Percentiles rank a stretch among this genome's conserved stretches.
phyloP scores from a whole-genome alignment of 2,329 filamentous ascomycete species.

The Clonostachys rosea region DNA sequence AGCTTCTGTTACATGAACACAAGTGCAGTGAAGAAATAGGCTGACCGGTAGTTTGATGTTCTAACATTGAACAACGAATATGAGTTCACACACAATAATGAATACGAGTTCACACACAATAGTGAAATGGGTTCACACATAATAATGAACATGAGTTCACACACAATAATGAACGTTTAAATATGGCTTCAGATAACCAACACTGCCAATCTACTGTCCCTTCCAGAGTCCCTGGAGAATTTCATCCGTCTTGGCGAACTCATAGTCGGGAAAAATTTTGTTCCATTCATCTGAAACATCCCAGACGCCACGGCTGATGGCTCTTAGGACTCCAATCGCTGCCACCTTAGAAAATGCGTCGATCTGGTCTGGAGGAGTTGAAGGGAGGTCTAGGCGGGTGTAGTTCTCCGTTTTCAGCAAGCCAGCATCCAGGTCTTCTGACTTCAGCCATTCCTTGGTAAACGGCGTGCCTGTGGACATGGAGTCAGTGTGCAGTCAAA shows the following conservation, averaged over 20 bases:
- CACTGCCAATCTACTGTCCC: too few species aligned
- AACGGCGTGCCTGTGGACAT: conserved; percentile 10
- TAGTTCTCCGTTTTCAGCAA: conserved; percentile 1
- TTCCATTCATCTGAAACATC: conserved; percentile 38
- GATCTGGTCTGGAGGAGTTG: conserved; percentile 10
- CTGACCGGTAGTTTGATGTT: too few species aligned
- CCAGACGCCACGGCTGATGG: conserved; percentile 24
- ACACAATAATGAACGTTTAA: too few species aligned
- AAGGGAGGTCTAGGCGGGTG: not conserved
- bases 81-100: too few species aligned
- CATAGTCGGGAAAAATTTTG: conserved; percentile 32
- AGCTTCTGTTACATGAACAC: too few species aligned
- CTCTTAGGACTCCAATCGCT: conserved; percentile 25
- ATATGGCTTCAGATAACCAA: too few species aligned
- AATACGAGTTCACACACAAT: too few species aligned
- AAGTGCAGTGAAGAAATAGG: too few species aligned
- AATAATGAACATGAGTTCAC: too few species aligned
- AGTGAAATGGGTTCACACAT: too few species aligned
- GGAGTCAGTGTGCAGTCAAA: not conserved
- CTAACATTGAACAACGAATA: too few species aligned
- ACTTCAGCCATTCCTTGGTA: conserved; percentile 7
- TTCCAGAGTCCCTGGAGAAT: too few species aligned
- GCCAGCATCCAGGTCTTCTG: conserved; percentile 10
- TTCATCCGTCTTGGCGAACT: conserved; percentile 32
- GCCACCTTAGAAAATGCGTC: conserved; percentile 15